Base-by-base conservation (phyloP, 306 rosid species). In the Vigna mungo region DNA sequence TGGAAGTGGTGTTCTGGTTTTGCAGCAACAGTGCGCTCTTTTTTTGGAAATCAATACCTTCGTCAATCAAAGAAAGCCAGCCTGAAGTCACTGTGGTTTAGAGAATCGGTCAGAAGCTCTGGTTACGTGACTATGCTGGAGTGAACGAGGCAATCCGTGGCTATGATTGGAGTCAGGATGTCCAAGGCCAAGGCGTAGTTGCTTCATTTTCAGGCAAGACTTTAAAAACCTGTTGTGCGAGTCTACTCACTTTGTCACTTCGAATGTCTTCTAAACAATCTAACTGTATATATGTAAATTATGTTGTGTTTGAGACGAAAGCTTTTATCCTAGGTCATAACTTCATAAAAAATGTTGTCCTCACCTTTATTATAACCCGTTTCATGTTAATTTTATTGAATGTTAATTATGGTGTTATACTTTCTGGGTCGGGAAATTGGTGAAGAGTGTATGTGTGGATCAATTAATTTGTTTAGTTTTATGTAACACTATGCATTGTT, bases 11-110 rank as follows among this genome's bases (percentile, higher is more conserved):
- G 60, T 83, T 89, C 83, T 85, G 62, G 36, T 81, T 64, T 83
- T 89, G 84, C 94, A 96, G 99, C 74, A 92, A 91, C 53, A 91
- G 93, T 81, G 91, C 93, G n/a, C 92, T 94, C 62, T 96, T 91
- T 86, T 90, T 96, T 9, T 96, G 99, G 99, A 92, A 96, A 82
- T 79, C 90, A 2, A 88, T 91, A 64, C 96, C 93, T 60, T 65
- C 90, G 16, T 77, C 86, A 5, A 68, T 89, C 69, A 96, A 92
- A 82, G 91, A 91, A 80, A 81, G 58, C 89, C 83, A 85, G 27
- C 93, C 86, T 3, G 98, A 92, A 86, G 75, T 92, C 21, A 49
- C 64, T 64, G 97, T 97, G 9, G 90, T 65, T 74, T 96, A 94
- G 99, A 86, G 80, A 76, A 89, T 92, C 61, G 90, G 93, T 61